Evolutionary conservation across 192 early-diverging fungal species (phyloP).

Genomic region (Coemansia sp.): DNA sequence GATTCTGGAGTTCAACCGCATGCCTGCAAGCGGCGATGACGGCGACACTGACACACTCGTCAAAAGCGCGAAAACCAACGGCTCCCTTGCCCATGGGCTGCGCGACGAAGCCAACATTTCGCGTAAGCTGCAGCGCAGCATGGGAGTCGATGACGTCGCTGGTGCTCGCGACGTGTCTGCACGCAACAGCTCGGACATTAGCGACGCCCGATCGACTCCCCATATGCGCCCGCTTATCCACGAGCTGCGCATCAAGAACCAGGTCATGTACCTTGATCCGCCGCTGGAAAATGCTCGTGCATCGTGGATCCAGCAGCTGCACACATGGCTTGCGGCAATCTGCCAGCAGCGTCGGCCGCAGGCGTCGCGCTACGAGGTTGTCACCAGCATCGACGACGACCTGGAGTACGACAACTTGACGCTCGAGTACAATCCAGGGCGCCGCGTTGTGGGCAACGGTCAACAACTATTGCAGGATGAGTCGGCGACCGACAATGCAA

Average conservation of each 20-base stretch:
- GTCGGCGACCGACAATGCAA: not conserved
- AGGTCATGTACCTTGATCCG: slow-evolving; percentile 95
- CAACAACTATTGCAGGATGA: not conserved
- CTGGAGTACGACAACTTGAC: slow-evolving; percentile 61
- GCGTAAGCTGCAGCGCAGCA: slow-evolving; percentile 35
- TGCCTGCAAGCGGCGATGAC: slow-evolving; percentile 55
- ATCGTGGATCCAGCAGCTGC: slow-evolving; percentile 87
- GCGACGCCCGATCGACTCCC: slow-evolving; percentile 62
- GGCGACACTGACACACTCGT: slow-evolving; percentile 43
- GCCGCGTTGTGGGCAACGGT: slow-evolving; percentile 8
- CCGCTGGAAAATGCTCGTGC: slow-evolving; percentile 93
- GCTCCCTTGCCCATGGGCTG: slow-evolving; percentile 2
- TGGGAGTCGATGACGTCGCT: slow-evolving; percentile 24
- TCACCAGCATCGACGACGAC: slow-evolving; percentile 64
- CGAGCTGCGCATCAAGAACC: slow-evolving; percentile 89
- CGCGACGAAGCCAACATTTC: slow-evolving; percentile 40
- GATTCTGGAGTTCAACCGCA: slow-evolving; percentile 67
- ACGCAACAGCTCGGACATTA: slow-evolving; percentile 30
- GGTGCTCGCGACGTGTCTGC: not conserved
- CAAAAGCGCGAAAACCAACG: not conserved
- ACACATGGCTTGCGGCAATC: slow-evolving; percentile 89
- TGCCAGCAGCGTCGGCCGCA: slow-evolving; percentile 85
- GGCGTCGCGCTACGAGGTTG: slow-evolving; percentile 88
- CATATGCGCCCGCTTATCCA: slow-evolving; percentile 74
- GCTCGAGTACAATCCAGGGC: slow-evolving; percentile 60